These are phyloP conservation scores for Casuarina glauca DNA, from an alignment of 306 rosid species.

Conservation along the genomic window DNA sequence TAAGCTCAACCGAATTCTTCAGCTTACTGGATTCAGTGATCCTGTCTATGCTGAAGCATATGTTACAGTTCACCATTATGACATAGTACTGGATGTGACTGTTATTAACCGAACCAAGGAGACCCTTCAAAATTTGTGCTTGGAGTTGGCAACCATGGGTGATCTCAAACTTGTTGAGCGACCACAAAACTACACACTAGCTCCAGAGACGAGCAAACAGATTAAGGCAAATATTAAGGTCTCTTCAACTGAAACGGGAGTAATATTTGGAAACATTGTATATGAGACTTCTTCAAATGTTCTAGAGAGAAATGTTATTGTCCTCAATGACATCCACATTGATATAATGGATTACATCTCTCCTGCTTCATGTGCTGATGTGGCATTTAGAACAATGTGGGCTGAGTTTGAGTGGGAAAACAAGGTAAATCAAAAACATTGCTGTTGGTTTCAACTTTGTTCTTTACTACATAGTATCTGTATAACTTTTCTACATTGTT, in stretches of 20 bases:
- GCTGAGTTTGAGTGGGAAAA: conserved; percentile 99
- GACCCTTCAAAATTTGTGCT: conserved; percentile 95
- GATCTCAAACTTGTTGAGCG: conserved; percentile 99
- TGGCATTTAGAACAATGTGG: conserved; percentile 97
- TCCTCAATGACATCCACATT: conserved; percentile 96
- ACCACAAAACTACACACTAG: conserved; percentile 93
- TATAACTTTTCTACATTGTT: not conserved
- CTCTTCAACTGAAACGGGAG: conserved; percentile 97
- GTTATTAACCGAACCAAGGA: conserved; percentile 95
- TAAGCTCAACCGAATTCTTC: conserved; percentile 96
- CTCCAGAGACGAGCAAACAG: conserved; percentile 96
- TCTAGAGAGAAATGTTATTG: conserved; percentile 90
- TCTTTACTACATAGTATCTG: not conserved
- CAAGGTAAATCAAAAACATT: conserved; percentile 55
- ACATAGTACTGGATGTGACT: conserved; percentile 95
- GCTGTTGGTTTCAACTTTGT: not conserved
- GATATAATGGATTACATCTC: conserved; percentile 99
- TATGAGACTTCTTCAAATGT: conserved; percentile 92
- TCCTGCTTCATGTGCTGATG: conserved; percentile 93
- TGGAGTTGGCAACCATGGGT: conserved; percentile 99
- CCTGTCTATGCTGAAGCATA: conserved; percentile 99
- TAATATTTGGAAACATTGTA: conserved; percentile 93
- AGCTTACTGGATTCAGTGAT: conserved; percentile 99
- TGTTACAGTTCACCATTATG: conserved; percentile 96
- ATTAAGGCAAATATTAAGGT: conserved; percentile 98